phyloP scores from a whole-genome alignment of 208 protist species.

The Acanthamoeba healyi region DNA sequence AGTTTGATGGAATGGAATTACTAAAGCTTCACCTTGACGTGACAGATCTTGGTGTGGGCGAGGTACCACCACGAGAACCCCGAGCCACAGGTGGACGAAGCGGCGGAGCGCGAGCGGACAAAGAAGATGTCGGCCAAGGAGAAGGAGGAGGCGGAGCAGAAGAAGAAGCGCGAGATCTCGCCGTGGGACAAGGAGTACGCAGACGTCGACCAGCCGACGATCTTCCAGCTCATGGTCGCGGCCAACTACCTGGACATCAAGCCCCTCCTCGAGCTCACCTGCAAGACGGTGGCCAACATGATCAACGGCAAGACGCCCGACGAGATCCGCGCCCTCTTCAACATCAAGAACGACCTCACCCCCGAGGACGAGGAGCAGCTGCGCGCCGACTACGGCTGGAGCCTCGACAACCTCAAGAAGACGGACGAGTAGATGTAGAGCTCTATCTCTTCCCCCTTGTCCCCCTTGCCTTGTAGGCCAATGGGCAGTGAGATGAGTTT shows the following conservation, averaged over 20 bases:
- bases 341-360: slow-evolving; percentile 94
- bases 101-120: slow-evolving; percentile 8
- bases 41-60: slow-evolving; percentile 90
- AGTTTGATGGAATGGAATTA: no score
- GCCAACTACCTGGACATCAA: slow-evolving; percentile 94
- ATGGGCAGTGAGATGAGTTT: no score
- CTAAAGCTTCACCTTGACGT: no score
- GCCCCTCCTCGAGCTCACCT: slow-evolving; percentile 92
- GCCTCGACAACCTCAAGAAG: slow-evolving; percentile 77
- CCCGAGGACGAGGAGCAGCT: slow-evolving; percentile 92
- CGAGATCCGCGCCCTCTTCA: slow-evolving; percentile 93
- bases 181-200: slow-evolving; percentile 90
- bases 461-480: no score
- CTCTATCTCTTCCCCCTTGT: no score
- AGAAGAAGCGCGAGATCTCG: slow-evolving; percentile 85
- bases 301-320: slow-evolving; percentile 92
- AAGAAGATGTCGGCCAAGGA: no score
- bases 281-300: slow-evolving; percentile 92
- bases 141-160: no score
- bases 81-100: slow-evolving; percentile 45
- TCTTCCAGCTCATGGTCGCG: slow-evolving; percentile 90
- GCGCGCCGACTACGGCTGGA: slow-evolving; percentile 88
- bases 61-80: slow-evolving; percentile 88
- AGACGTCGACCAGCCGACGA: slow-evolving; percentile 90
- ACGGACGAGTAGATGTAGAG: no score